Evolutionary conservation across 164 flowering plant species (phyloP).

Genomic region (Paratinospora sagittata): DNA sequence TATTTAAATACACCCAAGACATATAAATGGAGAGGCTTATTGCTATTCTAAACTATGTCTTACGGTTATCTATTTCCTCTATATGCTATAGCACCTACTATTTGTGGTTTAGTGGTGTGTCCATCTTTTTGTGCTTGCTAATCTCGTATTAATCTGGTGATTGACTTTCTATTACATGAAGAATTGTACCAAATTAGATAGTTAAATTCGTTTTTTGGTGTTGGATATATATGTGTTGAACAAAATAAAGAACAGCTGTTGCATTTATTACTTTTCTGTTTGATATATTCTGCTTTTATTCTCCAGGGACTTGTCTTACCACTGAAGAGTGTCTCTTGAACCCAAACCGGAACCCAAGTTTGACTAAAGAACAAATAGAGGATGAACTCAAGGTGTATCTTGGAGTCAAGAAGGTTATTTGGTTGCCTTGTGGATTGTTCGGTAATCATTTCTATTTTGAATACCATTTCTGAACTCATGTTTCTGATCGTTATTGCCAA

Average conservation of each 20-base stretch:
- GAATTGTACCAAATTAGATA: neutral
- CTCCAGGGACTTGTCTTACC: constrained; percentile 89
- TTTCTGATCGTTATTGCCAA: neutral
- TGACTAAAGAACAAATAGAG: constrained; percentile 74
- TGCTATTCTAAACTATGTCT: too few relatives aligned
- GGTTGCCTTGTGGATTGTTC: constrained; percentile 84
- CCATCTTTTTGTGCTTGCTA: neutral
- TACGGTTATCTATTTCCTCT: too few relatives aligned
- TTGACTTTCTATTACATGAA: neutral
- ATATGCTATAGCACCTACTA: neutral
- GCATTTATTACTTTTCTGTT: constrained; percentile 1
- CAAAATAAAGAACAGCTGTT: neutral
- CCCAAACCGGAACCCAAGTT: constrained; percentile 68
- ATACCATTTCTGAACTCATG: neutral
- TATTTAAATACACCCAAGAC: too few relatives aligned
- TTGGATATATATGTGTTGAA: neutral
- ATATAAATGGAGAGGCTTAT: too few relatives aligned
- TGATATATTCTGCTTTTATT: constrained; percentile 9
- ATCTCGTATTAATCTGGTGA: neutral
- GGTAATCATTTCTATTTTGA: constrained; percentile 36
- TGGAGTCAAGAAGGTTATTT: constrained; percentile 78
- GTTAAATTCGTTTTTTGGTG: neutral
- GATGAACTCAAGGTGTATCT: constrained; percentile 70
- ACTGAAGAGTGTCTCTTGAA: constrained; percentile 96
- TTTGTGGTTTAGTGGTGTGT: neutral